A percentile compares a stretch with the other conserved stretches of the same genome.
These are phyloP conservation scores for Epicoccum sorghinum DNA, from an alignment of 2,329 filamentous ascomycete genomes.

Conservation along the genomic window DNA sequence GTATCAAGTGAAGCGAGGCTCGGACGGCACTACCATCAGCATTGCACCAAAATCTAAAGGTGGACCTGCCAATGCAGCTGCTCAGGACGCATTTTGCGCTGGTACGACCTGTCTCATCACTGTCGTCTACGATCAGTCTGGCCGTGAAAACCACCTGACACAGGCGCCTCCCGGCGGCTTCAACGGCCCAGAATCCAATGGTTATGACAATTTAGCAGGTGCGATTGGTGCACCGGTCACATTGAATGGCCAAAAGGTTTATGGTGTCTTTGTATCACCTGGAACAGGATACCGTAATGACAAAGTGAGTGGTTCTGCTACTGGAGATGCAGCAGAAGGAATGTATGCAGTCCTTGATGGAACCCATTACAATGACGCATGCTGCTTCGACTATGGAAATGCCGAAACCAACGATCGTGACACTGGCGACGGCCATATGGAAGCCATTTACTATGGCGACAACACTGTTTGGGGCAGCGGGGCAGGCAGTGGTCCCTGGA, in stretches of 20 bases:
- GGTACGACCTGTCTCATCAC: constrained; percentile 68
- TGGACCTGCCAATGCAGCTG: constrained; percentile 65
- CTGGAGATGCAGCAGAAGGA: constrained; percentile 61
- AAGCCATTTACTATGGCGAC: constrained; percentile 69
- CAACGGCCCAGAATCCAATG: constrained; percentile 61
- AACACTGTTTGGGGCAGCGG: constrained; percentile 63
- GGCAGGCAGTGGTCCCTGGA: constrained; percentile 66
- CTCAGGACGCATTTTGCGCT: constrained; percentile 67
- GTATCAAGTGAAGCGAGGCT: constrained; percentile 66
- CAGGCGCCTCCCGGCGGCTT: constrained; percentile 66
- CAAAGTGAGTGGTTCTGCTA: constrained; percentile 58
- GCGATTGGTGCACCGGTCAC: constrained; percentile 67
- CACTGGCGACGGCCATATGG: constrained; percentile 70
- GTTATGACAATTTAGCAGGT: constrained; percentile 65
- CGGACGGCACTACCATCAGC: constrained; percentile 55
- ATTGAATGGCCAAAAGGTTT: constrained; percentile 65
- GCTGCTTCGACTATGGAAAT: constrained; percentile 58
- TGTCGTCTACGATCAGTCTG: constrained; percentile 71
- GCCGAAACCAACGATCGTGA: constrained; percentile 49
- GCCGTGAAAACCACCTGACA: constrained; percentile 65
- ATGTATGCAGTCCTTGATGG: constrained; percentile 68
- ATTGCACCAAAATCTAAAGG: constrained; percentile 62
- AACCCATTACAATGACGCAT: constrained; percentile 63
- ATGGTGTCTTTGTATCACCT: constrained; percentile 67
- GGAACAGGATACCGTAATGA: constrained; percentile 70